A percentile compares a stretch with the other conserved stretches of the same genome.
Conservation (phyloP, 1,284 basidiomycete species). For the Puccinia polysora region DNA sequence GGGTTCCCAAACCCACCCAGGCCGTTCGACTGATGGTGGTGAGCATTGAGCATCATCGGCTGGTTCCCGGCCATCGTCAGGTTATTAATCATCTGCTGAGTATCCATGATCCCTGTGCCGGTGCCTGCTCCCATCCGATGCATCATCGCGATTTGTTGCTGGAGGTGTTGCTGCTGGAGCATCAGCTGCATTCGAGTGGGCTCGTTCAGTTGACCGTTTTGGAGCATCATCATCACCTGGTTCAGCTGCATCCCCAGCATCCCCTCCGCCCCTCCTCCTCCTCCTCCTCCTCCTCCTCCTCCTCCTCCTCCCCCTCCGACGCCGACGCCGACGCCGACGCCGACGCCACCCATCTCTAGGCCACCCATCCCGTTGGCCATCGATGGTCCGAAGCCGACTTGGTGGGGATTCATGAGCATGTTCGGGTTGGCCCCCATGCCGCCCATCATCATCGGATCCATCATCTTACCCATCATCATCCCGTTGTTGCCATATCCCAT, state of each 20-base stretch:
- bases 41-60: slow-evolving; percentile 4
- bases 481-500: slow-evolving; percentile 15
- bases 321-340: too few species aligned
- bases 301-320: too few species aligned
- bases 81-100: slow-evolving; percentile 58
- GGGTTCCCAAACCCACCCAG: too few species aligned
- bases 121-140: slow-evolving; percentile 41
- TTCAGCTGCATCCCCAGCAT: slow-evolving; percentile 61
- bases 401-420: slow-evolving; percentile 26
- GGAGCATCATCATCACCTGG: slow-evolving; percentile 69
- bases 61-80: slow-evolving; percentile 43
- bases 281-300: too few species aligned
- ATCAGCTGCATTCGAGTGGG: slow-evolving; percentile 64
- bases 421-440: slow-evolving; percentile 26
- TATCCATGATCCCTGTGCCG: slow-evolving; percentile 15
- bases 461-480: slow-evolving; percentile 38
- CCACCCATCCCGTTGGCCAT: slow-evolving; percentile 14
- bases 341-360: slow-evolving; percentile 12
- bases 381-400: slow-evolving; percentile 40
- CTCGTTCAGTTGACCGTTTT: slow-evolving; percentile 64
- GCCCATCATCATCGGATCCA: slow-evolving; percentile 21
- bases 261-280: background rate
- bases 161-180: slow-evolving; percentile 50
- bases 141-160: slow-evolving; percentile 45
- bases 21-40: too few species aligned